These are phyloP conservation scores for Apiospora kogelbergensis DNA, from an alignment of 2,329 filamentous ascomycete genomes.

Conservation along the genomic window DNA sequence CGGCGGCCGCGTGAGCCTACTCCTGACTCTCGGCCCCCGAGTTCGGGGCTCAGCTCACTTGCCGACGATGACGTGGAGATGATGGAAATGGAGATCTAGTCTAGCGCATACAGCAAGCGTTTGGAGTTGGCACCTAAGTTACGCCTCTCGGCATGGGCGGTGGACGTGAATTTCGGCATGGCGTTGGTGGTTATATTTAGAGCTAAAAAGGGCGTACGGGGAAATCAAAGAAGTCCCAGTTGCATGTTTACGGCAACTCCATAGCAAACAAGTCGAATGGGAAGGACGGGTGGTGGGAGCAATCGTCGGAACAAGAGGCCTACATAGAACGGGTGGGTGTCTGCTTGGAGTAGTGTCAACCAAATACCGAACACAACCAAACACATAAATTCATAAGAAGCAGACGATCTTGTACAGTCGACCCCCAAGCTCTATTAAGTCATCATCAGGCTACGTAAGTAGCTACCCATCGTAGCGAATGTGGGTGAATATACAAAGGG, in stretches of 20 bases:
- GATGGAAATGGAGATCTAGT: conserved; percentile 27
- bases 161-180: conserved; percentile 5
- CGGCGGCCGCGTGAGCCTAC: conserved; percentile 27
- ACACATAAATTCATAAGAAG: too few species aligned
- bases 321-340: neutral
- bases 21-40: conserved; percentile 45
- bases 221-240: neutral
- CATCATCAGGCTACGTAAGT: neutral
- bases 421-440: neutral
- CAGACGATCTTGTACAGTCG: neutral
- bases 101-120: neutral
- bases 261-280: neutral
- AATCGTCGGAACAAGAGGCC: neutral
- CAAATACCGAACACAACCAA: neutral
- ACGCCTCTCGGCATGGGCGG: neutral
- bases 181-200: neutral
- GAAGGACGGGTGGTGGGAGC: neutral
- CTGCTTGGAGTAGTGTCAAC: neutral
- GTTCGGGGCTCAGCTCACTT: conserved; percentile 58
- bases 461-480: conserved; percentile 1
- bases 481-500: neutral
- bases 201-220: neutral
- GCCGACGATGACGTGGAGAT: conserved; percentile 47
- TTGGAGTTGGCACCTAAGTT: neutral
- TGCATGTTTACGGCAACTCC: neutral